A percentile compares a stretch with the other conserved stretches of the same genome.
Conservation (phyloP, 2,329 filamentous ascomycete species). For the Pyrenochaeta sp. region DNA sequence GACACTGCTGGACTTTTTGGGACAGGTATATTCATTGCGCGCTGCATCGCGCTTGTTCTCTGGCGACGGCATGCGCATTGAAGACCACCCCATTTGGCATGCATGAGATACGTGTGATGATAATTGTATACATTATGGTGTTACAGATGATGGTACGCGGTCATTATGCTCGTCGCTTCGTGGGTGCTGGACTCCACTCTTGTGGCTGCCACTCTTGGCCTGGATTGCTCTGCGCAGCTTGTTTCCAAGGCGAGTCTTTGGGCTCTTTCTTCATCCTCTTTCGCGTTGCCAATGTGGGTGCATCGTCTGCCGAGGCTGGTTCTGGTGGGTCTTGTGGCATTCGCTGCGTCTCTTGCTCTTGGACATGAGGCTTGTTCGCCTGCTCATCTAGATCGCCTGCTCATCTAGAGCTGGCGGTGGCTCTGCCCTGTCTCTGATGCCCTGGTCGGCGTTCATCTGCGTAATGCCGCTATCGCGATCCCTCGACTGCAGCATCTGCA, state of each 20-base stretch:
- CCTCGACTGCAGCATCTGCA: slow-evolving; percentile 55
- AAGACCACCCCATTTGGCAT: no score
- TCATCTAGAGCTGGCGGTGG: slow-evolving; percentile 4
- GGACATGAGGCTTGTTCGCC: slow-evolving; percentile 6
- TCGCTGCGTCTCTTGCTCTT: slow-evolving; percentile 12
- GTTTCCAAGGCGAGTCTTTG: slow-evolving; percentile 53
- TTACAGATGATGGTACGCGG: not conserved
- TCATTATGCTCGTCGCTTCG: slow-evolving; percentile 37
- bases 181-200: slow-evolving; percentile 54
- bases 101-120: no score
- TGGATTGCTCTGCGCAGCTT: slow-evolving; percentile 47
- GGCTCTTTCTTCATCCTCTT: slow-evolving; percentile 37
- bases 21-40: no score
- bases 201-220: slow-evolving; percentile 59
- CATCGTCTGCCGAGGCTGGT: slow-evolving; percentile 18
- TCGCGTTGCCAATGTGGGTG: slow-evolving; percentile 28
- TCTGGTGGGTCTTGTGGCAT: slow-evolving; percentile 35
- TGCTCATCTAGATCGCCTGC: slow-evolving; percentile 8
- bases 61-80: no score
- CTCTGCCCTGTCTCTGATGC: slow-evolving; percentile 37
- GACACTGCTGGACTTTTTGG: no score
- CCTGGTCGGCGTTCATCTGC: slow-evolving; percentile 44
- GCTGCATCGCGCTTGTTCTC: no score
- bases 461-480: slow-evolving; percentile 52
- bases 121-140: no score